A percentile compares a stretch with the other conserved stretches of the same genome.
phyloP scores from a whole-genome alignment of 2,329 filamentous ascomycete genomes.

The Claviceps citrina region DNA sequence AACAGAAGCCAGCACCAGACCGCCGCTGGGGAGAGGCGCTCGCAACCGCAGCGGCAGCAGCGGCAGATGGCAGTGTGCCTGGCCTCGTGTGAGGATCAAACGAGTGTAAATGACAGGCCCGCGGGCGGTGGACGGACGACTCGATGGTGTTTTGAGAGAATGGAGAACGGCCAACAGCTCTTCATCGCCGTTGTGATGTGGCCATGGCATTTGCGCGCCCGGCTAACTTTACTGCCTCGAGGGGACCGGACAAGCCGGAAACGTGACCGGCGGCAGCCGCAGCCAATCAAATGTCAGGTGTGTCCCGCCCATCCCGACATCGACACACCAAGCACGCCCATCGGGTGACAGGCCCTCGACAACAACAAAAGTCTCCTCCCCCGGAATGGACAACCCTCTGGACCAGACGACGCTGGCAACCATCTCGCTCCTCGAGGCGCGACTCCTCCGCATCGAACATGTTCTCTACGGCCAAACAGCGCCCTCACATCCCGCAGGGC shows the following conservation, averaged over 20 bases:
- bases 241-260: too few relatives aligned
- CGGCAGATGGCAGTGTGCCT: background rate
- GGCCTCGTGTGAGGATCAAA: background rate
- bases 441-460: constrained; percentile 44
- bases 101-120: too few relatives aligned
- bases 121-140: too few relatives aligned
- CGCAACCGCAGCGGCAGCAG: background rate
- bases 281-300: constrained; percentile 1
- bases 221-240: background rate
- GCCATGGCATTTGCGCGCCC: constrained; percentile 1
- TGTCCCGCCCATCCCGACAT: background rate
- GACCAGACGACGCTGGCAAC: constrained; percentile 40
- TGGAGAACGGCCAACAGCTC: background rate
- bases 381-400: constrained; percentile 22
- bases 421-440: constrained; percentile 40
- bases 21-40: constrained; percentile 1
- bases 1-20: constrained; percentile 3
- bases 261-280: background rate
- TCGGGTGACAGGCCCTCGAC: background rate
- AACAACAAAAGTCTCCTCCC: background rate
- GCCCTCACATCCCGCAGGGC: constrained; percentile 16
- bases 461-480: constrained; percentile 35
- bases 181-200: background rate
- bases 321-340: background rate
- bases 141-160: too few relatives aligned